These are phyloP conservation scores for Schrenkiella parvula DNA, from an alignment of 345 rosid species.

Conservation along the genomic window DNA sequence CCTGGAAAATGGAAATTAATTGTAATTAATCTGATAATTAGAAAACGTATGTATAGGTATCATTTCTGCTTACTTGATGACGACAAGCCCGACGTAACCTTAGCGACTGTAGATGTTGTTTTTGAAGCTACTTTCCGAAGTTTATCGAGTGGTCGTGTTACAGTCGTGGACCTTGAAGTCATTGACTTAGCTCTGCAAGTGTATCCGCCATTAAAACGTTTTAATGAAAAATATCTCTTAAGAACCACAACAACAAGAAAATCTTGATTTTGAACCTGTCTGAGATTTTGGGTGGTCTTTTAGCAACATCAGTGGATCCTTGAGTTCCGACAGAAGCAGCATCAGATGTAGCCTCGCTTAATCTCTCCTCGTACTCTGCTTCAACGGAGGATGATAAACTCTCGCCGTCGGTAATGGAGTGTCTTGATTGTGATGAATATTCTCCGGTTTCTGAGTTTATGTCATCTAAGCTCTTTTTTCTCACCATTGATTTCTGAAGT, in stretches of 20 bases:
- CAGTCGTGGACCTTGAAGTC: slow-evolving; percentile 11
- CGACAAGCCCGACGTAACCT: slow-evolving; percentile 38
- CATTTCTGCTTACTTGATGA: slow-evolving; percentile 36
- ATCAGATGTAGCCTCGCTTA: slow-evolving; percentile 42
- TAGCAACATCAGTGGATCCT: slow-evolving; percentile 33
- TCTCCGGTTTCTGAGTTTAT: slow-evolving; percentile 27
- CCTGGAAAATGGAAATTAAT: slow-evolving; percentile 30
- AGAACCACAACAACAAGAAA: background rate
- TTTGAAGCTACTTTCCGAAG: slow-evolving; percentile 26
- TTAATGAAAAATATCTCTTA: background rate
- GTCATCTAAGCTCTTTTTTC: slow-evolving; percentile 37
- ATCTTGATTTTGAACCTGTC: slow-evolving; percentile 38
- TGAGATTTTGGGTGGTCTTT: slow-evolving; percentile 29
- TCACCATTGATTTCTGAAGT: slow-evolving; percentile 20
- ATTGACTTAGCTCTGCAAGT: slow-evolving; percentile 24
- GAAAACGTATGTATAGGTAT: background rate
- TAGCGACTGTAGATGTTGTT: slow-evolving; percentile 35
- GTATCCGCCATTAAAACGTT: background rate
- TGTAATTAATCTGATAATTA: background rate
- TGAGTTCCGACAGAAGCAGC: slow-evolving; percentile 44
- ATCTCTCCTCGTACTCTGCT: slow-evolving; percentile 41
- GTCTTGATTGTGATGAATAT: slow-evolving; percentile 22
- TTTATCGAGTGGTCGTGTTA: slow-evolving; percentile 30
- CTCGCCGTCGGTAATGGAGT: slow-evolving; percentile 33
- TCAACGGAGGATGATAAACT: slow-evolving; percentile 26